Evolutionary conservation across 345 rosid species (phyloP).

Genomic region (Punica granatum): DNA sequence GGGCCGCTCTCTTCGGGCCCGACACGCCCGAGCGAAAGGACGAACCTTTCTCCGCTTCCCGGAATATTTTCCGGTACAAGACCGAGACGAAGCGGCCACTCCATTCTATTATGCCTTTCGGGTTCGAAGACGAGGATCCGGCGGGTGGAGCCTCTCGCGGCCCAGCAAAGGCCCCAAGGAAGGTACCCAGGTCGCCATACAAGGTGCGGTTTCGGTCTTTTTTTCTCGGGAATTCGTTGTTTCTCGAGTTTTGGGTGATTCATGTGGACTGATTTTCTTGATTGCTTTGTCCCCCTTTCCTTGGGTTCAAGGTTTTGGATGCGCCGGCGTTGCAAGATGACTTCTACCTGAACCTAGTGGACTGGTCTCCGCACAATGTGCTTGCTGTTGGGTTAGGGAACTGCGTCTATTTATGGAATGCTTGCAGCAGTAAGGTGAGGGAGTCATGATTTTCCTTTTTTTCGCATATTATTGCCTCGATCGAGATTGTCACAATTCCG

Average conservation of each 20-base stretch:
- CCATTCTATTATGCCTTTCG: conserved; percentile 60
- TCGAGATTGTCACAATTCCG: neutral
- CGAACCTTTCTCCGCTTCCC: conserved; percentile 15
- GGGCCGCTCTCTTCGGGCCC: conserved; percentile 73
- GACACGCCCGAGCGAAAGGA: conserved; percentile 71
- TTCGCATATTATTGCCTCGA: neutral
- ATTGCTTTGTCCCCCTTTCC: conserved; percentile 1
- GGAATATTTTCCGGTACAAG: conserved; percentile 84
- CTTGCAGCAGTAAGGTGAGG: conserved; percentile 96
- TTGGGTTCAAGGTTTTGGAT: conserved; percentile 63
- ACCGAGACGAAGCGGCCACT: conserved; percentile 68
- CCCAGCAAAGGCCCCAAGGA: conserved; percentile 77
- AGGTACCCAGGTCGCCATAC: conserved; percentile 80
- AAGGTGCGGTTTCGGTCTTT: conserved; percentile 39
- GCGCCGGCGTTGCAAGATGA: conserved; percentile 99
- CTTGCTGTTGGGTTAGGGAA: conserved; percentile 89
- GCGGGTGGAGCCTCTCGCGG: conserved; percentile 40
- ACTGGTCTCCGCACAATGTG: conserved; percentile 96
- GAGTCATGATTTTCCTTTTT: conserved; percentile 10
- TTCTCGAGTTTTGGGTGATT: neutral
- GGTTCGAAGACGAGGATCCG: conserved; percentile 46
- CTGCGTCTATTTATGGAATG: conserved; percentile 99
- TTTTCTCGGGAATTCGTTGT: neutral
- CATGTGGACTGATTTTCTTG: neutral
- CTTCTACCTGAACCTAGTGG: conserved; percentile 92